phyloP scores from a whole-genome alignment of 2,329 filamentous ascomycete genomes.

The Chaetomium sp. region DNA sequence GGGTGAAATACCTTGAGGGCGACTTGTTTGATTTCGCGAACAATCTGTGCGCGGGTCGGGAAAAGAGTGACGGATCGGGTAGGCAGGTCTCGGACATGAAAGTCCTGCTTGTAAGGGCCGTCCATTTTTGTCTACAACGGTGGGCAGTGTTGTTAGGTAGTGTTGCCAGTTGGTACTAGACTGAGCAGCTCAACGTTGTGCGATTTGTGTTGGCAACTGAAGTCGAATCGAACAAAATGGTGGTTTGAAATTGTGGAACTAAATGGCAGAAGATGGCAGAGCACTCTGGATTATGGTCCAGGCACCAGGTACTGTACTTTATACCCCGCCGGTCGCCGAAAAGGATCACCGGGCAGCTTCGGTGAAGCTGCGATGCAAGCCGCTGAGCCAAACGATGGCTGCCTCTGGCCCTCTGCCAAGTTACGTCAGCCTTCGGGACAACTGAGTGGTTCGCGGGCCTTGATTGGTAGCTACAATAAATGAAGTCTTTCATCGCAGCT shows the following conservation, averaged over 20 bases:
- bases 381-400: neutral
- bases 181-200: too few species aligned
- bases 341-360: neutral
- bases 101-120: constrained; percentile 48
- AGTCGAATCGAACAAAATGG: too few species aligned
- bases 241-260: neutral
- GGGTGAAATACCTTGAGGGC: constrained; percentile 45
- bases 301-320: neutral
- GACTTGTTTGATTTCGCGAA: constrained; percentile 60
- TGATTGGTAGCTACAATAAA: constrained; percentile 19
- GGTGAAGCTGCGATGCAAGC: neutral
- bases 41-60: constrained; percentile 61
- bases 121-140: constrained; percentile 41
- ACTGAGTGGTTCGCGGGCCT: neutral
- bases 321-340: neutral
- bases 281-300: neutral
- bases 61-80: constrained; percentile 67
- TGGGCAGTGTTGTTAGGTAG: neutral
- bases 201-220: neutral
- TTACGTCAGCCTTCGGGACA: neutral
- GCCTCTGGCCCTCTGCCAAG: too few species aligned
- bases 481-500: neutral
- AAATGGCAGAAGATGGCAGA: neutral
- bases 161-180: too few species aligned
- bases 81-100: constrained; percentile 57